Conservation (phyloP, 78 protist genomes). For the Dictyostelium capitatum region DNA sequence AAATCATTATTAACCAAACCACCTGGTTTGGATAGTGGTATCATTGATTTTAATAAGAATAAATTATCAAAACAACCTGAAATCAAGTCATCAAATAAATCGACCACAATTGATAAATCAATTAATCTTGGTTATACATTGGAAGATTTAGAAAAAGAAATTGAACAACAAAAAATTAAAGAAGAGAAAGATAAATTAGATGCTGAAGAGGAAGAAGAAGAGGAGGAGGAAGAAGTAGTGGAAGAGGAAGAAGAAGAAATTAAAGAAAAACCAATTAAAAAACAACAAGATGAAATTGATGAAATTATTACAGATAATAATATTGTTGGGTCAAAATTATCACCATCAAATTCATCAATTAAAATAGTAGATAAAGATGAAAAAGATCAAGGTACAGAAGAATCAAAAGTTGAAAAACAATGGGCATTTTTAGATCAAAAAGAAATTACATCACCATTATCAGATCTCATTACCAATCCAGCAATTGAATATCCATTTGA, state of each 20-base stretch:
- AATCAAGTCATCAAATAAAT: not conserved
- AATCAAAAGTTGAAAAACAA: slow-evolving; percentile 12
- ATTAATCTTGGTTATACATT: slow-evolving; percentile 16
- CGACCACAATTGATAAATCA: not conserved
- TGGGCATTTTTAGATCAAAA: slow-evolving; percentile 76
- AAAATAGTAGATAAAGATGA: not conserved
- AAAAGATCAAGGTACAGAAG: not conserved
- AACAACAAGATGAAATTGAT: slow-evolving; percentile 5
- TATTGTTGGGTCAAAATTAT: not conserved
- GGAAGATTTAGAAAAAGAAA: slow-evolving; percentile 21
- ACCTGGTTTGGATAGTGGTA: slow-evolving; percentile 53
- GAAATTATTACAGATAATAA: not conserved
- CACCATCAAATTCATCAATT: not conserved
- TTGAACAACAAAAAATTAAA: not conserved
- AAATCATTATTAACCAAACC: slow-evolving; percentile 3
- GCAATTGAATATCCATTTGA: slow-evolving; percentile 93
- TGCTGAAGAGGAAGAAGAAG: slow-evolving; percentile 35
- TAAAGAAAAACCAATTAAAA: not conserved
- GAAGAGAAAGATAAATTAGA: slow-evolving; percentile 8
- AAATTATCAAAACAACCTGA: not conserved
- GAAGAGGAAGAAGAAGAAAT: slow-evolving; percentile 49
- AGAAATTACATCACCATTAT: slow-evolving; percentile 67
- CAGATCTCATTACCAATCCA: slow-evolving; percentile 64
- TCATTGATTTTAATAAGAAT: slow-evolving; percentile 4
- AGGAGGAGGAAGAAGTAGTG: not conserved